Percentiles rank a stretch among this genome's conserved stretches.
These are phyloP conservation scores for Dothistroma pini DNA, from an alignment of 2,329 filamentous ascomycete species.

Conservation along the genomic window DNA sequence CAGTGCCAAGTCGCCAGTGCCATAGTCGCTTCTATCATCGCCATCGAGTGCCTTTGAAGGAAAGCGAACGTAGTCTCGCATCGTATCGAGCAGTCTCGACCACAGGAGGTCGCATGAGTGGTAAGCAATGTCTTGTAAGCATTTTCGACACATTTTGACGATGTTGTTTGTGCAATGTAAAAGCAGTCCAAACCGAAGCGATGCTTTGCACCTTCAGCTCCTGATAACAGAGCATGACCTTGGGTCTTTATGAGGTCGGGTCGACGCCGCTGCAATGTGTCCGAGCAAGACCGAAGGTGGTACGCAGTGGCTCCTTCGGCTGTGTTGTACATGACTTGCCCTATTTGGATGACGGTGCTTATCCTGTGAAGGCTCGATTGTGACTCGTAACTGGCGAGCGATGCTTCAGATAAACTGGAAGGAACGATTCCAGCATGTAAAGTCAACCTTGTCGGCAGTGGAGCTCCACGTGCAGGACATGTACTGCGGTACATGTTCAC, in stretches of 20 bases:
- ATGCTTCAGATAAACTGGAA: neutral
- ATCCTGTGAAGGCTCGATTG: neutral
- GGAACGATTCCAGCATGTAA: neutral
- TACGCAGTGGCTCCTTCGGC: neutral
- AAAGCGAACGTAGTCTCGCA: constrained; percentile 3
- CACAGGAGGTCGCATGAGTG: neutral
- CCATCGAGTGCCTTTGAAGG: neutral
- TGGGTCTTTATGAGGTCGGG: neutral
- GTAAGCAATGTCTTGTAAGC: constrained; percentile 2
- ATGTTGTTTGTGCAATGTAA: neutral
- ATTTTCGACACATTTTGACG: constrained; percentile 3
- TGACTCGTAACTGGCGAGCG: neutral
- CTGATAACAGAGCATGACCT: neutral
- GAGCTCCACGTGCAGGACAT: too few species aligned
- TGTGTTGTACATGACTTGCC: neutral
- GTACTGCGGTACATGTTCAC: neutral
- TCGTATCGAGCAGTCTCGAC: constrained; percentile 3
- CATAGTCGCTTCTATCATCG: neutral
- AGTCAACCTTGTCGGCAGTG: neutral
- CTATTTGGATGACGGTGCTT: neutral
- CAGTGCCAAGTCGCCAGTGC: neutral
- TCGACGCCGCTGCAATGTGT: neutral
- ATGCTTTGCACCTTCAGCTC: too few species aligned
- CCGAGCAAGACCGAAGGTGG: constrained; percentile 1
- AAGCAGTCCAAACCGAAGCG: neutral